Evolutionary conservation across 192 early-diverging fungal genomes (phyloP).

Genomic region (Coemansia sp.): DNA sequence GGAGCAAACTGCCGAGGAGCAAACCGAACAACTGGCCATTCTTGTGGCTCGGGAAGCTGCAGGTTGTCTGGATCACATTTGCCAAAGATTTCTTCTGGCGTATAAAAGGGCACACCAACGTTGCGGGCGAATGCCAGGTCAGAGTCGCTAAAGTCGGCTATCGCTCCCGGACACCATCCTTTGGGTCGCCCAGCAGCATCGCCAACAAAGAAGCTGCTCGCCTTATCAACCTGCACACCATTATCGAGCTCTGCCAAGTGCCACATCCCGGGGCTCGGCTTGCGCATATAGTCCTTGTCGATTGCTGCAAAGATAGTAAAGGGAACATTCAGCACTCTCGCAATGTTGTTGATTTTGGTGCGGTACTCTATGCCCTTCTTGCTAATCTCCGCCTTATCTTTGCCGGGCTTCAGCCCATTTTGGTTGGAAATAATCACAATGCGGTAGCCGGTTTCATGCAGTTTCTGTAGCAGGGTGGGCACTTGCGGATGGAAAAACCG

Average conservation of each 20-base stretch:
- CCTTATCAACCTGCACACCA: conserved; percentile 50
- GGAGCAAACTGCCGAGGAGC: conserved; percentile 1
- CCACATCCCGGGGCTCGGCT: conserved; percentile 52
- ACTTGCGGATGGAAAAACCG: conserved; percentile 61
- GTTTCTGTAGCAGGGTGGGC: conserved; percentile 56
- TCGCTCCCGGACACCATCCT: conserved; percentile 59
- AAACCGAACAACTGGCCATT: conserved; percentile 13
- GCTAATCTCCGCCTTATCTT: conserved; percentile 17
- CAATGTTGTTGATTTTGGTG: conserved; percentile 70
- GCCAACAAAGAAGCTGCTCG: conserved; percentile 78
- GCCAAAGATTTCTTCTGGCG: conserved; percentile 76
- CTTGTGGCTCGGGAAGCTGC: conserved; percentile 17
- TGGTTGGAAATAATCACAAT: conserved; percentile 41
- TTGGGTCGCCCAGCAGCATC: conserved; percentile 85
- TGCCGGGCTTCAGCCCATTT: conserved; percentile 17
- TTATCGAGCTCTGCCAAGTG: conserved; percentile 34
- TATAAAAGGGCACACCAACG: conserved; percentile 67
- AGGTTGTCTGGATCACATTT: conserved; percentile 15
- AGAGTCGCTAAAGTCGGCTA: conserved; percentile 77
- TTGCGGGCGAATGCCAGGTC: conserved; percentile 87
- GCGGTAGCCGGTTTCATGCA: conserved; percentile 64
- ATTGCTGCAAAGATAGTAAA: conserved; percentile 71
- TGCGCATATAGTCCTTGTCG: conserved; percentile 58
- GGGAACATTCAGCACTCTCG: conserved; percentile 71
- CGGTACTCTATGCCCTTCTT: conserved; percentile 35